phyloP scores from a whole-genome alignment of 345 rosid species.

The Eucalyptus curtisii region DNA sequence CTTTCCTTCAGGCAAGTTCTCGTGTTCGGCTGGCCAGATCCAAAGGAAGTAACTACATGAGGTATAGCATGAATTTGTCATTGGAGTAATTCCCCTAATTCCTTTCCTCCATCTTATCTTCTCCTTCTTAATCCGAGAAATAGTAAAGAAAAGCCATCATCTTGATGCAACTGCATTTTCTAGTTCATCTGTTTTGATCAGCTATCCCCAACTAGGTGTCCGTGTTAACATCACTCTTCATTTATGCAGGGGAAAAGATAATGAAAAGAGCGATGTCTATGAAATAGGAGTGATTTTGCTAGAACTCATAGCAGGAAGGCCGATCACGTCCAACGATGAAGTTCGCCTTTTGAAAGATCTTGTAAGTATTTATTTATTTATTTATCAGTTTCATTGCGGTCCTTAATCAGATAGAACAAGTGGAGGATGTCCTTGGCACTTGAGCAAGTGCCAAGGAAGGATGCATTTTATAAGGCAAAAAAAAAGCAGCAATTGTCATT shows the following conservation, averaged over 20 bases:
- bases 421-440: not conserved
- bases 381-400: not conserved
- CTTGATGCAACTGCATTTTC: not conserved
- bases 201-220: not conserved
- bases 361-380: constrained; percentile 10
- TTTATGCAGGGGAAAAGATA: constrained; percentile 15
- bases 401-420: not conserved
- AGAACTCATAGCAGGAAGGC: constrained; percentile 46
- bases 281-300: constrained; percentile 50
- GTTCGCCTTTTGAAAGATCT: constrained; percentile 25
- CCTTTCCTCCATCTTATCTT: not conserved
- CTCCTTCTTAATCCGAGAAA: not conserved
- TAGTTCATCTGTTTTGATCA: not conserved
- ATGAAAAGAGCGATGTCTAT: constrained; percentile 23
- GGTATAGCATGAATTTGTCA: not conserved
- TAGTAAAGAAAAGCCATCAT: not conserved
- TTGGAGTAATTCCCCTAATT: not conserved
- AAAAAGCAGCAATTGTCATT: not conserved
- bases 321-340: constrained; percentile 21
- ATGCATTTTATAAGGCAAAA: not conserved
- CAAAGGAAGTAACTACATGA: not conserved
- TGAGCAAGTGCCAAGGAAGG: not conserved
- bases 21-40: not conserved
- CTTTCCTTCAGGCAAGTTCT: not conserved
- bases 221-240: not conserved